Evolutionary conservation across 2,329 filamentous ascomycete species (phyloP).

Genomic region (Capronia epimyces): DNA sequence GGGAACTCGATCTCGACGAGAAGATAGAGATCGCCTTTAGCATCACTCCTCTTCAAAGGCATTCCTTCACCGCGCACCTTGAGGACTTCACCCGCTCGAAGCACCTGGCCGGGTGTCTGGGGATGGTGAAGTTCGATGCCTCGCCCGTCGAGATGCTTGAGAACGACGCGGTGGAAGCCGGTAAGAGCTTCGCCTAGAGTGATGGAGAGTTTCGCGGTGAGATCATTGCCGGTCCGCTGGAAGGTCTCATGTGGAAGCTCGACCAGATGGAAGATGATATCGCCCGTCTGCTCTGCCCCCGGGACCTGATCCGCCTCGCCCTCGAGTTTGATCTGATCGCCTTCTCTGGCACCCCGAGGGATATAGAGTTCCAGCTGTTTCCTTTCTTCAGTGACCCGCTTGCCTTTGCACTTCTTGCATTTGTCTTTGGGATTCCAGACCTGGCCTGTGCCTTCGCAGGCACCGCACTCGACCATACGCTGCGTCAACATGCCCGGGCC

Average conservation of each 20-base stretch:
- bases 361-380: conserved; percentile 97
- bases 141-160: conserved; percentile 89
- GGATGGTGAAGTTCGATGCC: conserved; percentile 77
- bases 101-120: conserved; percentile 68
- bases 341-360: conserved; percentile 49
- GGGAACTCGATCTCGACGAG: conserved; percentile 84
- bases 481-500: conserved; percentile 82
- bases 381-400: conserved; percentile 76
- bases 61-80: conserved; percentile 89
- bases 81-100: conserved; percentile 77
- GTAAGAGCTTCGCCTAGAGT: conserved; percentile 77
- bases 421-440: conserved; percentile 94
- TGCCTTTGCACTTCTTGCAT: conserved; percentile 98
- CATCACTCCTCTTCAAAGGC: conserved; percentile 81
- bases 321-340: conserved; percentile 82
- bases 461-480: conserved; percentile 71
- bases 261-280: conserved; percentile 82
- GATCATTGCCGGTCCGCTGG: conserved; percentile 73
- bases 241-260: conserved; percentile 80
- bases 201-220: conserved; percentile 74
- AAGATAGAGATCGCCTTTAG: conserved; percentile 80
- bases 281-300: conserved; percentile 73
- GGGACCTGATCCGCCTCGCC: conserved; percentile 92
- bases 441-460: conserved; percentile 77
- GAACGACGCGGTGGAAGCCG: conserved; percentile 82